phyloP scores from a whole-genome alignment of 202 grass and related monocot genomes.

The Tripidium arundinaceum region DNA sequence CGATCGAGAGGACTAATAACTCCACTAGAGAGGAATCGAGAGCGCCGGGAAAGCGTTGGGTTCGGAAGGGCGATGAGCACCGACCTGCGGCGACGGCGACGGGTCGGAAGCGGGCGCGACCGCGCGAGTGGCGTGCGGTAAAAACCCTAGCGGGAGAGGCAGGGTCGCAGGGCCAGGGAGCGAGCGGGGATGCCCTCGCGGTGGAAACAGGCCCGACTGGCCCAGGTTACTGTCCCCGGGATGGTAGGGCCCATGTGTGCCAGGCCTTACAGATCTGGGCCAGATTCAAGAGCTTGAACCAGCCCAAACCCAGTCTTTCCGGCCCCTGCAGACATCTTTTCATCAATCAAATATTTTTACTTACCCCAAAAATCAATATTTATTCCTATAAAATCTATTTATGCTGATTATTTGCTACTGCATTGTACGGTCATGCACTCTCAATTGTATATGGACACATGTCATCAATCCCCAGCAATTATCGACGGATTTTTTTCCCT shows the following conservation, averaged over 20 bases:
- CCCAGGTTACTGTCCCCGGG: not conserved
- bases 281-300: not conserved
- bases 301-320: too few species aligned
- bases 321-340: too few species aligned
- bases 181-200: too few species aligned
- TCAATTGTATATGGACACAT: too few species aligned
- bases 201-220: not conserved
- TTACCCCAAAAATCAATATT: too few species aligned
- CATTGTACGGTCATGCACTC: too few species aligned
- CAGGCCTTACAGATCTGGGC: not conserved
- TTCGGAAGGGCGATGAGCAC: not conserved
- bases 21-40: not conserved
- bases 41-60: not conserved
- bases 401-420: not conserved
- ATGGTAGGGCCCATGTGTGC: not conserved
- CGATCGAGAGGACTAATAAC: not conserved
- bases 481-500: too few species aligned
- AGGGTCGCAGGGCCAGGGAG: not conserved
- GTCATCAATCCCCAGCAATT: too few species aligned
- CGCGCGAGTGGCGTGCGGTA: not conserved
- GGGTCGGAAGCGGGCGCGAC: not conserved
- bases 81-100: slow-evolving; percentile 1
- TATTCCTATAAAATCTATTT: not conserved
- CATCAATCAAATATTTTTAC: too few species aligned
- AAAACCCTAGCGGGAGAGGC: slow-evolving; percentile 35